Percentiles rank a stretch among this genome's conserved stretches.
Conservation (phyloP, 441 rosid genomes). For the Cnidoscolus chayamansa region DNA sequence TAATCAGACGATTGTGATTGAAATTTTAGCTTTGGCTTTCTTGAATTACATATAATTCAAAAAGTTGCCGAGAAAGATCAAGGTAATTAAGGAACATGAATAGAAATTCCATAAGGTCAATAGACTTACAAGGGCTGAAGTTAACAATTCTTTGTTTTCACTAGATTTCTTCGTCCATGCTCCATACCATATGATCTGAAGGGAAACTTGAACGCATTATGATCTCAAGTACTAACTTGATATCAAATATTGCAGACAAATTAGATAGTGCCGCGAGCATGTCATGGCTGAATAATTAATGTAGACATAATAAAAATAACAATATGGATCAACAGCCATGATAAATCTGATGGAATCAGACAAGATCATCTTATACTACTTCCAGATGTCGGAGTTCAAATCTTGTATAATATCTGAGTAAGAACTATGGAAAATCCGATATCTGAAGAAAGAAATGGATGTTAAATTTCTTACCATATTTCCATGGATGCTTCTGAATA, state of each 20-base stretch:
- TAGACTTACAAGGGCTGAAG: constrained; percentile 39
- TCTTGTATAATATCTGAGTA: no score
- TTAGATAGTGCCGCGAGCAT: no score
- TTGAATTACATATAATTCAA: no score
- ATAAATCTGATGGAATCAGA: no score
- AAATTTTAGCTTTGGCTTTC: no score
- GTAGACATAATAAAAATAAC: not conserved
- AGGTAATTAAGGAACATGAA: not conserved
- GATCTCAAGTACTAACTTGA: not conserved
- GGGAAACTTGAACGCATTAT: not conserved
- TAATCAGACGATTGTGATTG: not conserved
- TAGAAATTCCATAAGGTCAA: not conserved
- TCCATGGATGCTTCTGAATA: constrained; percentile 64
- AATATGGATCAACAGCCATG: not conserved
- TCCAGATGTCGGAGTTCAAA: no score
- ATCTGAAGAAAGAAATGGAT: no score
- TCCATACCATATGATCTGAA: constrained; percentile 63
- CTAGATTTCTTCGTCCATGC: constrained; percentile 53
- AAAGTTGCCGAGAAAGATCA: no score
- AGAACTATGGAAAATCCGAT: no score
- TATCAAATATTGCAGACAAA: not conserved
- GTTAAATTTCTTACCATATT: constrained; percentile 37
- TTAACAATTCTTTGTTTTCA: constrained; percentile 43
- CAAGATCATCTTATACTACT: no score
- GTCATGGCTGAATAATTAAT: not conserved